These are phyloP conservation scores for Helianthus tuberosus DNA, from an alignment of 129 eudicot genomes.

Conservation along the genomic window DNA sequence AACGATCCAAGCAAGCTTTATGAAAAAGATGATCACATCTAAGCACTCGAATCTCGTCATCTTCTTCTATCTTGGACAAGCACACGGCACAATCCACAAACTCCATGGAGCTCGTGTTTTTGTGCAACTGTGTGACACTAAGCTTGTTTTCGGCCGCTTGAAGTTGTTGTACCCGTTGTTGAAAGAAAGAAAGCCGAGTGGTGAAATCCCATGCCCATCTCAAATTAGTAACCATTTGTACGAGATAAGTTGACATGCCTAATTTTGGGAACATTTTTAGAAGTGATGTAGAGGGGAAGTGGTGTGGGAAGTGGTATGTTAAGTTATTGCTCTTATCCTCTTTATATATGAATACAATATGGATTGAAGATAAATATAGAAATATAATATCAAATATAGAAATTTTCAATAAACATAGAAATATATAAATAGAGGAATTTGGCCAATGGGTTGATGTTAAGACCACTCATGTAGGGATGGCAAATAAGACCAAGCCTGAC, in stretches of 20 bases:
- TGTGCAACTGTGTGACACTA: background rate
- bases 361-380: no score
- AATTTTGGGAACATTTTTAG: background rate
- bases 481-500: no score
- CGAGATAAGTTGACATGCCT: constrained; percentile 1
- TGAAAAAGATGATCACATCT: constrained; percentile 50
- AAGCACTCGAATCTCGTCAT: constrained; percentile 37
- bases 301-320: background rate
- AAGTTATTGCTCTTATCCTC: background rate
- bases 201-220: constrained; percentile 38
- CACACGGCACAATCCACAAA: constrained; percentile 43
- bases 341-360: background rate
- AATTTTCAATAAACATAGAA: background rate
- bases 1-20: constrained; percentile 48
- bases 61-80: constrained; percentile 28
- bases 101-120: background rate
- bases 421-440: background rate
- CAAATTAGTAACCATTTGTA: constrained; percentile 3
- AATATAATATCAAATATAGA: no score
- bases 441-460: no score
- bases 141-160: constrained; percentile 4
- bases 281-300: background rate
- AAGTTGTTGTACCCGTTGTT: constrained; percentile 17
- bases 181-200: constrained; percentile 35
- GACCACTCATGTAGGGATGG: no score